Evolutionary conservation across 495 filamentous ascomycete species (phyloP), one percentile per base, ranked within the genome.

Genomic region (Penicillium lagena): DNA sequence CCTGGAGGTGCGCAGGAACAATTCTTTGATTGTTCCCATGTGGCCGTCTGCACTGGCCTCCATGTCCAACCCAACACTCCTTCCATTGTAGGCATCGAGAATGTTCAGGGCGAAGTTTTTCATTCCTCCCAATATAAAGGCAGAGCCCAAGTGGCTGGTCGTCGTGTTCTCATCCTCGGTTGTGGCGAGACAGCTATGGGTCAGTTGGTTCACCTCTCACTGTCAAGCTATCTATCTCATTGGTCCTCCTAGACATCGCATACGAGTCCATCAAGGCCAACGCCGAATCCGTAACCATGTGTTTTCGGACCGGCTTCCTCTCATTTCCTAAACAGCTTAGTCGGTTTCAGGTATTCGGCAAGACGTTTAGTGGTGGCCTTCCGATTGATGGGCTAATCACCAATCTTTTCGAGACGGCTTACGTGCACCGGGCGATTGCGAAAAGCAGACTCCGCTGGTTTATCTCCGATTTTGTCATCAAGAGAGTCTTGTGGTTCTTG

Each of bases 151-250:
- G 46, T 49, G 12, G 46, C 50, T 39, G 46, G 50, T 7, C 43
- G 39, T 17, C 48, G 42, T 4, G 46, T 53, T 9, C 42, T 53
- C 1, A 35, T 53, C 9, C 28, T 53, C 13, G 50, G 50, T 22
- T 49, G 46, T 31, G 50, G 50, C 12, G 50, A 53, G 41, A 53
- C 50, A n/a, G 50, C 46, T 0, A 53, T 53, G 50, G 50, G 49
- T 51, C 9, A 46, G 49, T 46, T 14, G 17, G 4, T 17, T 4
- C 17, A 17, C 4, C 17, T 17, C 4, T 17, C 17, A 4, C 17
- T 17, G 17, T 17, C 17, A 17, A 17, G 17, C 17, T 17, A 17
- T 17, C 17, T 4, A 17, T 17, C 17, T 17, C 17, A 17, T 17
- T 4, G 17, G 17, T 17, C 17, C 17, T 17, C 17, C 31, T 33